Evolutionary conservation across 2,329 filamentous ascomycete species (phyloP).

Genomic region (Juglanconis oblonga): DNA sequence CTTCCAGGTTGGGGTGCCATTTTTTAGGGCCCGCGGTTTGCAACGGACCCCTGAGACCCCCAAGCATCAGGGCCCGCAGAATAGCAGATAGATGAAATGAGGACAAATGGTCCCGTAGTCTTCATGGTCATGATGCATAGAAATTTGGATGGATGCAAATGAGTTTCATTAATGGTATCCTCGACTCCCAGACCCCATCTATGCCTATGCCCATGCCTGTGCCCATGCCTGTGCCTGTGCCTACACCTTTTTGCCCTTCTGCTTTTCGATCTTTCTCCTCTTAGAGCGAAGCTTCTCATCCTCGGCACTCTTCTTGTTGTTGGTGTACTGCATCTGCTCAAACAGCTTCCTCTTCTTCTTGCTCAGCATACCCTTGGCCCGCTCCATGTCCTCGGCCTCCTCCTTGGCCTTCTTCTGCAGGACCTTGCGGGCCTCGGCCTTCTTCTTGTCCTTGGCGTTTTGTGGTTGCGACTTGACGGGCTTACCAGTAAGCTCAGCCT

Average conservation of each 20-base stretch:
- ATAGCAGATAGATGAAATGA: no score
- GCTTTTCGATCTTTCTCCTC: slow-evolving; percentile 83
- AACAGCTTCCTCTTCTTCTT: slow-evolving; percentile 97
- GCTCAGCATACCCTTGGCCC: slow-evolving; percentile 96
- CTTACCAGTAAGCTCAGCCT: slow-evolving; percentile 82
- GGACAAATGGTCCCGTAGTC: no score
- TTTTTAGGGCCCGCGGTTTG: neutral
- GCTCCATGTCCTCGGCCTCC: slow-evolving; percentile 84
- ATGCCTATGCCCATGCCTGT: slow-evolving; percentile 23
- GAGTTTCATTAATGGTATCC: slow-evolving; percentile 16
- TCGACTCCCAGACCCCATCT: slow-evolving; percentile 19
- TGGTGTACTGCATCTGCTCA: slow-evolving; percentile 96
- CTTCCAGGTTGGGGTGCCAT: no score
- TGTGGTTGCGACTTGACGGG: slow-evolving; percentile 48
- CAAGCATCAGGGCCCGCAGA: no score
- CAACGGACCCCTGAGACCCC: no score
- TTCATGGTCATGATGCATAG: no score
- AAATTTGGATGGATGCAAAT: no score
- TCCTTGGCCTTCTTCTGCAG: slow-evolving; percentile 67
- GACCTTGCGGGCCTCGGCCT: slow-evolving; percentile 68
- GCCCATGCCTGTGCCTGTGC: slow-evolving; percentile 21
- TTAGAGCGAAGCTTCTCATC: slow-evolving; percentile 84
- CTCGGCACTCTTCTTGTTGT: slow-evolving; percentile 89
- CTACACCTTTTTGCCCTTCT: slow-evolving; percentile 40
- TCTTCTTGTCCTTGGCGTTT: slow-evolving; percentile 58